Base-by-base conservation (phyloP, 352 stramenopile genomes). In the Bremia lactucae region DNA sequence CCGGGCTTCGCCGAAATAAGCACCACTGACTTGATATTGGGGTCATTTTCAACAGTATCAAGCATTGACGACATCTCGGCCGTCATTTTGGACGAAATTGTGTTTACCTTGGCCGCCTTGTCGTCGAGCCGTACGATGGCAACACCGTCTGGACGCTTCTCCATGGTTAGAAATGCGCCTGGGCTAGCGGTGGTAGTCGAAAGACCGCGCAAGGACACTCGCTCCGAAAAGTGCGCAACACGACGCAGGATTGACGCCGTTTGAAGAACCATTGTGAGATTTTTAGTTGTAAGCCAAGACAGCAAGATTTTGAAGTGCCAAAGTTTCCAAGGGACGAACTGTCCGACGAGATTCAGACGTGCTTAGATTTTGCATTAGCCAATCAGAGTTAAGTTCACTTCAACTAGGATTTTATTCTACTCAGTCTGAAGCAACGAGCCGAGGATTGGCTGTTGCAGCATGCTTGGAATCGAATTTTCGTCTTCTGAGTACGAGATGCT, bases 1-100 rank as follows among this genome's bases (percentile, higher is more conserved):
- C 95, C 91, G 0, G 90, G 84, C 63, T 99, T 99, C 47, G 70
- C 87, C 16, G 94, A 98, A 26, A 97, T 95, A 66, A 99, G 96
- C 50, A 99, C 95, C 24, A 97, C 89, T 18, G 89, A 95, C 73
- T 97, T 98, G 59, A 99, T 86, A 44, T 73, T 75, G 11, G 65
- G 47, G 60, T 97, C 90, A 53, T 61, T 74, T 46, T 95, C 68
- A 53, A 97, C 84, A 24, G 88, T 87, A 25, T 87, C 73, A 26
- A 94, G 89, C 57, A 97, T 74, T 44, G 52, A 42, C 53, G 81
- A 59, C 39, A 95, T 83, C 68, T 97, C 91, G 14, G 77, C 65
- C 42, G 79, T 88, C 49, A 97, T 74, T 36, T 83, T 87, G 62
- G 91, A 85, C 52, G 72, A 95, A 45, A 97, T 82, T 14, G 89